phyloP scores from a whole-genome alignment of 164 flowering plant species.

The Platanus orientalis region DNA sequence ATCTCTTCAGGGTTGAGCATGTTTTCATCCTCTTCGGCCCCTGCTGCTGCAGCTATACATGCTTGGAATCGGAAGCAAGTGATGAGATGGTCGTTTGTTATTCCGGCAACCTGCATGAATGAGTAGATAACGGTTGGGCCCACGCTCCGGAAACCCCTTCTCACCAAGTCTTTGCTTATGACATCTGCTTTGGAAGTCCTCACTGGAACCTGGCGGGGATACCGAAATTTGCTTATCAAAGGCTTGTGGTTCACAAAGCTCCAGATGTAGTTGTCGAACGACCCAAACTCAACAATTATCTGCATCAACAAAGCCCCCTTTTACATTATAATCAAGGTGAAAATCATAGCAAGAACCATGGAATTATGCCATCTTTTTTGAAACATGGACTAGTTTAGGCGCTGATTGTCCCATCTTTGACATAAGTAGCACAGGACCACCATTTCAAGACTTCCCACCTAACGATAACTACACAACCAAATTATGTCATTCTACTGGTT shows the following conservation, averaged over 20 bases:
- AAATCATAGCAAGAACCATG: neutral
- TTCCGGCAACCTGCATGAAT: constrained; percentile 37
- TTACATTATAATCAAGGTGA: neutral
- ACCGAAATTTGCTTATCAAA: constrained; percentile 28
- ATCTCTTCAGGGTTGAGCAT: constrained; percentile 13
- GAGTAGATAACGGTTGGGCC: constrained; percentile 35
- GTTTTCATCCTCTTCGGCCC: neutral
- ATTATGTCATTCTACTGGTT: neutral
- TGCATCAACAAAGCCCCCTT: constrained; percentile 13
- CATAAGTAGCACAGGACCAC: neutral
- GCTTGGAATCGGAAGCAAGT: constrained; percentile 32
- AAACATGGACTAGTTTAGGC: too few relatives aligned
- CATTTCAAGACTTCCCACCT: neutral
- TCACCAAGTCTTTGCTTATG: constrained; percentile 36
- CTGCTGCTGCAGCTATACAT: constrained; percentile 16
- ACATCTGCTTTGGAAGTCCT: constrained; percentile 35
- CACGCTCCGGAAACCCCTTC: constrained; percentile 33
- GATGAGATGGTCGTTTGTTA: constrained; percentile 36
- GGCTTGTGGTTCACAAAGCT: constrained; percentile 32
- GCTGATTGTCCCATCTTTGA: too few relatives aligned
- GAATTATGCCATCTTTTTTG: too few relatives aligned
- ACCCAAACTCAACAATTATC: constrained; percentile 31
- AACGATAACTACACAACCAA: too few relatives aligned
- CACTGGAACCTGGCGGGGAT: constrained; percentile 35
- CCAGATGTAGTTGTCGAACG: constrained; percentile 33